Percentiles rank a stretch among this genome's conserved stretches.
These are phyloP conservation scores for Eimeria necatrix DNA, from an alignment of 169 alveolate genomes.

Conservation along the genomic window DNA sequence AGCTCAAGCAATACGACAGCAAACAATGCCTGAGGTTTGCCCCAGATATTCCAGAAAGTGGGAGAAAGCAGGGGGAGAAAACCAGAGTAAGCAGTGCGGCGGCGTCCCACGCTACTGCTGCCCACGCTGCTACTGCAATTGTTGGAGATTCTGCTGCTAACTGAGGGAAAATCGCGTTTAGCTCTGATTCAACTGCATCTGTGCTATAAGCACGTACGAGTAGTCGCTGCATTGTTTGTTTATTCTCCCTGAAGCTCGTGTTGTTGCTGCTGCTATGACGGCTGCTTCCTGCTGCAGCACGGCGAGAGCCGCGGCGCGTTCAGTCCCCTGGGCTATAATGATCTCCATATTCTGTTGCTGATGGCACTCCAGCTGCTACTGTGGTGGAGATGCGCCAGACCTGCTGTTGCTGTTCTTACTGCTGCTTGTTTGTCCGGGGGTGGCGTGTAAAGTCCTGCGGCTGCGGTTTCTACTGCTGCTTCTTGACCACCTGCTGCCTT, in stretches of 20 bases:
- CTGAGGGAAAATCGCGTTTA: not conserved
- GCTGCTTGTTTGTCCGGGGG: not conserved
- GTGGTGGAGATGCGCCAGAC: not conserved
- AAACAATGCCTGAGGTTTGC: not conserved
- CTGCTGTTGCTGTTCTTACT: conserved; percentile 27
- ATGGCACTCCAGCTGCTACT: conserved; percentile 11
- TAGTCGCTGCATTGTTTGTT: conserved; percentile 64
- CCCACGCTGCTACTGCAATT: not conserved
- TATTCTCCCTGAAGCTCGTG: not conserved
- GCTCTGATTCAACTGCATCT: not conserved
- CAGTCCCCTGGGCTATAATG: conserved; percentile 7
- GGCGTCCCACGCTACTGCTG: not conserved
- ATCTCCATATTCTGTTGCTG: conserved; percentile 47
- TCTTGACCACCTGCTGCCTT: not conserved
- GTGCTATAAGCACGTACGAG: conserved; percentile 28
- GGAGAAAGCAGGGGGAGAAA: not conserved
- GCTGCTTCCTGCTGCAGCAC: conserved; percentile 61
- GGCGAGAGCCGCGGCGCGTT: conserved; percentile 39
- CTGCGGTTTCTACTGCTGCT: not conserved
- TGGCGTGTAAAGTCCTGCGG: not conserved
- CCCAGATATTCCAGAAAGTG: too few species aligned
- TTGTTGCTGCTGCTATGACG: not conserved
- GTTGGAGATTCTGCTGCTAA: not conserved
- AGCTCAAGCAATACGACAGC: not conserved
- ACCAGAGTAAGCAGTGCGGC: not conserved